Evolutionary conservation across 2,329 filamentous ascomycete genomes (phyloP), one percentile per base, ranked within the genome.

Genomic region (Thielaviopsis punctulata): DNA sequence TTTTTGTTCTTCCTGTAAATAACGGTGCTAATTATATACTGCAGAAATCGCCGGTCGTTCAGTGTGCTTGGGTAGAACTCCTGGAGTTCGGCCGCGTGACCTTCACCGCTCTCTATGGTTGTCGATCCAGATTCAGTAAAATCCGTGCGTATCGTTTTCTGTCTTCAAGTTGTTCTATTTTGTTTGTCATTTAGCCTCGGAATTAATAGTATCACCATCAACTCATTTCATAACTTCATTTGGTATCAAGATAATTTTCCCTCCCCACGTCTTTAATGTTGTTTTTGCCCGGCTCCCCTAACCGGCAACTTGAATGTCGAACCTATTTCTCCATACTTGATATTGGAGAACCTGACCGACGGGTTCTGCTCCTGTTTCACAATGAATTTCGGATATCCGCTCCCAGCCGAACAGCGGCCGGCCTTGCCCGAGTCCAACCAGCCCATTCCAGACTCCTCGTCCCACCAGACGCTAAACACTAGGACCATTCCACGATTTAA

Each of bases 251-350:
- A 36, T 12, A 36, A 36, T 12, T 36, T 5, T 36, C 30, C 5
- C n/a, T n/a, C 1, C n/a, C 4, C n/a, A 36, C n/a, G 10, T 33
- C 10, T 10, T 33, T 13, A 36, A 7, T 36, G 7, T 5, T 36
- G 10, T n/a, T 15, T 33, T 3, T 33, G 15, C 9, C 10, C n/a
- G 10, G 27, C 9, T 9, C 8, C 2, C 3, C 27, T 13, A 33
- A 12, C 13, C 7, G 7, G 23, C 1, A 55, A 43, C 54, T 57
- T 52, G 49, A 66, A 74, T 0, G 72, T 80, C 18, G 73, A 74
- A 4, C 70, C 74, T 58, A 80, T 73, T 57, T 80, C 74, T n/a
- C 77, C 77, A 69, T 74, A 76, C 59, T 70, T 71, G 58, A 80
- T 73, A 58, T 78, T 72, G 56, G 69, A 73, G 59, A 76, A 80